Conservation (phyloP, 1,284 basidiomycete genomes). For the Inonotus obliquus region DNA sequence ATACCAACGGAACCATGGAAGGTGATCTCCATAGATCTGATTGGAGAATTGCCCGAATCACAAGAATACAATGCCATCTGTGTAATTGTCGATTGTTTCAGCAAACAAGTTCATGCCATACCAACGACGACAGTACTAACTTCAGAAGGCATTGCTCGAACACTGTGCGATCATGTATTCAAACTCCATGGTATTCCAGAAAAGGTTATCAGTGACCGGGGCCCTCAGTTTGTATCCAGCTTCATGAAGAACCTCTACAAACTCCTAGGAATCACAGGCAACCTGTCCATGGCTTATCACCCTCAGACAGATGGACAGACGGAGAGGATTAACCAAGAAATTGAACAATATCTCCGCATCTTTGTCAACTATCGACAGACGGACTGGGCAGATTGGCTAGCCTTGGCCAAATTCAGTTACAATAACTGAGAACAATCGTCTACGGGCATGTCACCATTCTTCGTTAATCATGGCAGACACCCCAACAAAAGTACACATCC, state of each 20-base stretch:
- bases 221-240: not conserved
- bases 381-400: not conserved
- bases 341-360: not conserved
- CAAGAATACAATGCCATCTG: slow-evolving; percentile 34
- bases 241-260: not conserved
- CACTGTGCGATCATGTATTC: not conserved
- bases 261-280: not conserved
- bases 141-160: not conserved
- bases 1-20: too few relatives aligned
- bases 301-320: slow-evolving; percentile 24
- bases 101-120: not conserved
- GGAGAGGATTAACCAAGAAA: slow-evolving; percentile 4
- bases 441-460: not conserved
- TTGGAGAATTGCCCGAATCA: slow-evolving; percentile 14
- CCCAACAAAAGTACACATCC: not conserved
- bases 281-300: slow-evolving; percentile 26
- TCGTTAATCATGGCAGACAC: not conserved
- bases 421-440: not conserved
- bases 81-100: slow-evolving; percentile 32
- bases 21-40: slow-evolving; percentile 3
- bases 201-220: not conserved
- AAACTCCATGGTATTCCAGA: not conserved
- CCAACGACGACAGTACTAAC: not conserved
- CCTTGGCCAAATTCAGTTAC: not conserved
- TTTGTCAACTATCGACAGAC: not conserved